Percentiles rank a stretch among this genome's conserved stretches.
Conservation (phyloP, 225 moss, liverwort and hornwort genomes). For the Climacium dendroides region DNA sequence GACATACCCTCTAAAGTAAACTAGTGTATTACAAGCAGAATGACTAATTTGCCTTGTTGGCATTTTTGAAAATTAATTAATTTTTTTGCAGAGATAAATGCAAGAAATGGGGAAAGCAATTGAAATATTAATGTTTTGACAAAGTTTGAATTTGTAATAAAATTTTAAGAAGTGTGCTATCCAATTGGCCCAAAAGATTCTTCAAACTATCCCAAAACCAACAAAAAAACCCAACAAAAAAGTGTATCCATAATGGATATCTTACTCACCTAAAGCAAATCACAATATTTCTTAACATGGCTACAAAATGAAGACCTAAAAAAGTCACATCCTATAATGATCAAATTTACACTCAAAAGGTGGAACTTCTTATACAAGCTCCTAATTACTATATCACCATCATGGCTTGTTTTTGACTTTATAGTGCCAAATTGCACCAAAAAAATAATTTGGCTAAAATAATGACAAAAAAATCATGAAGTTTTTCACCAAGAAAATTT, state of each 20-base stretch:
- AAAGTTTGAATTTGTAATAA: not conserved
- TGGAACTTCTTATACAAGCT: not conserved
- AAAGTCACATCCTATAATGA: accelerated
- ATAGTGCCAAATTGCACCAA: too few species aligned
- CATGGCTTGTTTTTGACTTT: too few species aligned
- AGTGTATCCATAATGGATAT: too few species aligned
- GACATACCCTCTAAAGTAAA: too few species aligned
- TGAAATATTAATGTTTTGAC: not conserved
- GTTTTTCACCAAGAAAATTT: too few species aligned
- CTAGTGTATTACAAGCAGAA: too few species aligned
- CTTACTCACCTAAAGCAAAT: accelerated
- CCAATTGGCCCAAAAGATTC: not conserved
- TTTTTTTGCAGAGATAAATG: not conserved
- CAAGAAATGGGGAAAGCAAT: not conserved
- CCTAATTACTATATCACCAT: not conserved
- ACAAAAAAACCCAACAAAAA: too few species aligned
- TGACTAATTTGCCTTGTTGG: not conserved
- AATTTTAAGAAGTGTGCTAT: accelerated
- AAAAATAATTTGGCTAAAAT: too few species aligned
- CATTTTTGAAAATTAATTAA: not conserved
- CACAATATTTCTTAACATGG: not conserved
- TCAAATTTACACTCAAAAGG: not conserved
- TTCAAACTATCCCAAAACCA: not conserved
- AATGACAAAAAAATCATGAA: too few species aligned
- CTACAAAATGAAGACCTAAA: accelerated